phyloP scores from a whole-genome alignment of 305 asterid genomes.

The Fraxinus baroniana region DNA sequence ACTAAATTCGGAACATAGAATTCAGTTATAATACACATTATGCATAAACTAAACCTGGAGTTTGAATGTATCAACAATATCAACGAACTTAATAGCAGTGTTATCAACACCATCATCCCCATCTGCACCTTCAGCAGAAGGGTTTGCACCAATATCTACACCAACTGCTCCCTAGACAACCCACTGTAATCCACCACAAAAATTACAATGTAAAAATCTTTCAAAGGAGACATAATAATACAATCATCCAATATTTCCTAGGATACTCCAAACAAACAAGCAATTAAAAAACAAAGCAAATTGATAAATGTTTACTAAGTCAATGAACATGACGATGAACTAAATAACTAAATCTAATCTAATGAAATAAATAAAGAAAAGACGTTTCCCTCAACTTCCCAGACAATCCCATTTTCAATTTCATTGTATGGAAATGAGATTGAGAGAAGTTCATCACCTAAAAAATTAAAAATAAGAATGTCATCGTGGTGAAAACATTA shows the following conservation, averaged over 20 bases:
- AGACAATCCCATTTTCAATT: conserved; percentile 58
- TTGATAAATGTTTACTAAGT: background rate
- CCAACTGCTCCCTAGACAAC: conserved; percentile 58
- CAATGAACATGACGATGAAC: background rate
- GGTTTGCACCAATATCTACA: conserved; percentile 75
- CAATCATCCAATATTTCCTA: background rate
- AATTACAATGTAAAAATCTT: background rate
- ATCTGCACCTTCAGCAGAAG: conserved; percentile 74
- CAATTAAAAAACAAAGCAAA: background rate
- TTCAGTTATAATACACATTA: background rate
- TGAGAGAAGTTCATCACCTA: conserved; percentile 85
- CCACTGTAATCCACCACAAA: conserved; percentile 46
- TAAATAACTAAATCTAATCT: background rate
- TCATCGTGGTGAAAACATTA: background rate
- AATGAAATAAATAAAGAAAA: background rate
- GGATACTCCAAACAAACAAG: background rate
- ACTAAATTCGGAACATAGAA: too few relatives aligned
- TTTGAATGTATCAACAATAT: too few relatives aligned
- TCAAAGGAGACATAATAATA: background rate
- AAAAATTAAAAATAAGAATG: background rate
- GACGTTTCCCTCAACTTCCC: conserved; percentile 84
- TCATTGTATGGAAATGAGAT: conserved; percentile 76
- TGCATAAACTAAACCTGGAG: background rate
- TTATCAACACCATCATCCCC: too few relatives aligned
- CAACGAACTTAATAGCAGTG: too few relatives aligned